A percentile compares a stretch with the other conserved stretches of the same genome.
These are phyloP conservation scores for Microthyrium microscopicum DNA, from an alignment of 2,329 filamentous ascomycete species.

Conservation along the genomic window DNA sequence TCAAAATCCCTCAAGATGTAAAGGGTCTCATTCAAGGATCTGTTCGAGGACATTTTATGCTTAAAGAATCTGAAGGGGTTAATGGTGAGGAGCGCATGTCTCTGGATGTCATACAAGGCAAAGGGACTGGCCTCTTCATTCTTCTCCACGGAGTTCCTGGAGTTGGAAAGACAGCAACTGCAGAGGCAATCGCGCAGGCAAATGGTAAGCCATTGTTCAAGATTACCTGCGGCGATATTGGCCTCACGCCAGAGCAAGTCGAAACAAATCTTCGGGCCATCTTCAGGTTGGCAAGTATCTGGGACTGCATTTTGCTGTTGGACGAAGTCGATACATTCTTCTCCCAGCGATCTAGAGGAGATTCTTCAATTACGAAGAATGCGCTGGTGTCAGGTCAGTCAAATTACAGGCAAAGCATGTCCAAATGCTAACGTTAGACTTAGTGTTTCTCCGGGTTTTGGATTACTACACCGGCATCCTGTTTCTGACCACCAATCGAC, in stretches of 20 bases:
- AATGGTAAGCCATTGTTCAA: conserved; percentile 26
- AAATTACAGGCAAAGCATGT: neutral
- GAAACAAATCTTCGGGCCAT: conserved; percentile 30
- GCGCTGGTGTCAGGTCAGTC: conserved; percentile 14
- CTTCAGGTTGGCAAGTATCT: conserved; percentile 32
- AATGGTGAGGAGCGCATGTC: conserved; percentile 17
- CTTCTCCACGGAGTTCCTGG: conserved; percentile 10
- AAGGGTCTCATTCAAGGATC: too few relatives aligned
- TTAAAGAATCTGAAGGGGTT: too few relatives aligned
- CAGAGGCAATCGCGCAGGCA: conserved; percentile 8
- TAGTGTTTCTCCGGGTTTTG: conserved; percentile 15
- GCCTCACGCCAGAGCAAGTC: conserved; percentile 25
- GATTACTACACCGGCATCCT: conserved; percentile 13
- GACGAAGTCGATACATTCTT: conserved; percentile 40
- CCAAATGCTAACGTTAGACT: too few relatives aligned
- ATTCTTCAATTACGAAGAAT: conserved; percentile 32
- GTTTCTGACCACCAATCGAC: conserved; percentile 15
- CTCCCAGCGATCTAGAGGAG: conserved; percentile 23
- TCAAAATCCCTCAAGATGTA: too few relatives aligned
- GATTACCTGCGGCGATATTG: conserved; percentile 32
- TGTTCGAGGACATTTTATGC: too few relatives aligned
- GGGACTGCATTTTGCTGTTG: conserved; percentile 35
- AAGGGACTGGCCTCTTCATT: conserved; percentile 10
- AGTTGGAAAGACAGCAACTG: conserved; percentile 7
- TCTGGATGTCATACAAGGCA: conserved; percentile 8